Evolutionary conservation across 2,329 filamentous ascomycete species (phyloP).

Genomic region (Trichoderma atrobrunneum): DNA sequence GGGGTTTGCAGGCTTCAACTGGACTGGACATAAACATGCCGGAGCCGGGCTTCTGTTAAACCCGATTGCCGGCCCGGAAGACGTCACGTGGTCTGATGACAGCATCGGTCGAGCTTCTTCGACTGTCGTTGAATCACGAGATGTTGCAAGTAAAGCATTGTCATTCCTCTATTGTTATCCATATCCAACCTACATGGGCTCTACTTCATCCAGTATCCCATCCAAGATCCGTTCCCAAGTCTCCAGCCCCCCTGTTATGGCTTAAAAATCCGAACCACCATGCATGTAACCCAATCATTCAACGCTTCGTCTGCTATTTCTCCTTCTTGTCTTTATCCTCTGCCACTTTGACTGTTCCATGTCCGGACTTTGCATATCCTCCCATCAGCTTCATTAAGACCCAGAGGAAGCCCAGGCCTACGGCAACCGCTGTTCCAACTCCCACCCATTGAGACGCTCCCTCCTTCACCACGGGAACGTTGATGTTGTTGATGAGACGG

Average conservation of each 20-base stretch:
- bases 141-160: not conserved
- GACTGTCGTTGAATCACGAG: not conserved
- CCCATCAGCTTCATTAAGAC: slow-evolving; percentile 57
- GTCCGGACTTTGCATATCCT: slow-evolving; percentile 13
- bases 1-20: not conserved
- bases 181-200: not conserved
- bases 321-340: slow-evolving; percentile 25
- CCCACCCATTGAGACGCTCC: slow-evolving; percentile 47
- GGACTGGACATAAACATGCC: not conserved
- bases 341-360: slow-evolving; percentile 2
- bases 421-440: slow-evolving; percentile 55
- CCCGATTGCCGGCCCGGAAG: slow-evolving; percentile 6
- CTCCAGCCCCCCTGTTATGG: not conserved
- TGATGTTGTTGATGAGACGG: slow-evolving; percentile 52
- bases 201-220: not conserved
- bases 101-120: not conserved
- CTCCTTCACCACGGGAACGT: slow-evolving; percentile 64
- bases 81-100: slow-evolving; percentile 6
- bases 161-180: not conserved
- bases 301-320: slow-evolving; percentile 17
- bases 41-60: slow-evolving; percentile 1
- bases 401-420: slow-evolving; percentile 67
- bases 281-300: not conserved
- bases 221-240: not conserved
- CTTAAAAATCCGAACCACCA: not conserved